A percentile compares a stretch with the other conserved stretches of the same genome.
These are phyloP conservation scores for Annulohypoxylon moriforme DNA, from an alignment of 495 filamentous ascomycete species.

Conservation along the genomic window DNA sequence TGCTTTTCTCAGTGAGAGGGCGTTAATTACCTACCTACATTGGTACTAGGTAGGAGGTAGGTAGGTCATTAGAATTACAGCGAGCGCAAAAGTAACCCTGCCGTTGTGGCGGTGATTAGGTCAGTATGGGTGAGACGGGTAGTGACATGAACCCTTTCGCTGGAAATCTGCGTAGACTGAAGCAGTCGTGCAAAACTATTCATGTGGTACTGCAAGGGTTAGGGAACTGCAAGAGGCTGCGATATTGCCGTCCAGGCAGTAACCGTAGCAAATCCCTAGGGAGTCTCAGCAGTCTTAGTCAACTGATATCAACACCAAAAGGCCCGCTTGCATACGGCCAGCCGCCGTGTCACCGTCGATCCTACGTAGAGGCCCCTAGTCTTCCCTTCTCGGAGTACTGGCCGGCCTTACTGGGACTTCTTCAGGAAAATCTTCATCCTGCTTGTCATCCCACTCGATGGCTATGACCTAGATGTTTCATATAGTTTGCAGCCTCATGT, in stretches of 20 bases:
- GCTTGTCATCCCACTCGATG: conserved; percentile 30
- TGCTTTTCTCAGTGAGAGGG: conserved; percentile 3
- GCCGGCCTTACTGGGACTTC: conserved; percentile 26
- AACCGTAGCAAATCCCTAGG: conserved; percentile 2
- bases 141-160: conserved; percentile 32
- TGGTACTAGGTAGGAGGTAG: too few species aligned
- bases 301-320: conserved; percentile 16
- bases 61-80: conserved; percentile 5
- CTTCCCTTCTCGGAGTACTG: conserved; percentile 32
- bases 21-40: too few species aligned
- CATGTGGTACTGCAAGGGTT: conserved; percentile 24
- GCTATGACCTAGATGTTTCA: conserved; percentile 22
- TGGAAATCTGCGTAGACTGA: conserved; percentile 22
- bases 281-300: background rate
- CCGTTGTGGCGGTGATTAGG: conserved; percentile 10
- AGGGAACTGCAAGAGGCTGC: conserved; percentile 4
- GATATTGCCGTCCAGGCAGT: conserved; percentile 17
- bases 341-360: conserved; percentile 38
- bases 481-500: conserved; percentile 39
- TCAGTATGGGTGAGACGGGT: conserved; percentile 24
- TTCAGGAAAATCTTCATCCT: conserved; percentile 16
- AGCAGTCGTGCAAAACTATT: conserved; percentile 1
- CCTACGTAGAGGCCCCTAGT: conserved; percentile 12
- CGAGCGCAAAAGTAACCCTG: conserved; percentile 7
- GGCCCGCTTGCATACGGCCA: conserved; percentile 25